Evolutionary conservation across 2,329 filamentous ascomycete species (phyloP).

Genomic region (Penicillium sp.): DNA sequence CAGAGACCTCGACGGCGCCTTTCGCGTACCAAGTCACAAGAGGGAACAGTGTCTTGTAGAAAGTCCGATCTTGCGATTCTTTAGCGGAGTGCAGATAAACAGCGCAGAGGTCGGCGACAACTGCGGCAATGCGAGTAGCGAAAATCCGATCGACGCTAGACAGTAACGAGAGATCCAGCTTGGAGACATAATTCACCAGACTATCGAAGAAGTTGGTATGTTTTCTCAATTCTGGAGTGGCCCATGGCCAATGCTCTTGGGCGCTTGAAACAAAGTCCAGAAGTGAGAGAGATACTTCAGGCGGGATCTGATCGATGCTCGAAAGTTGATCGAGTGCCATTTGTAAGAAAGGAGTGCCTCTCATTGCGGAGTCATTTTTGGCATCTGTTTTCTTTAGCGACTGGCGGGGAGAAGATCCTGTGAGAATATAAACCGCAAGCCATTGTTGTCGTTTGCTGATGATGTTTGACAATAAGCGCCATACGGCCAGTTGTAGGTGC

Average conservation of each 20-base stretch:
- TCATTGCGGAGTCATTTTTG: conserved; percentile 55
- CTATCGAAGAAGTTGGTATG: conserved; percentile 75
- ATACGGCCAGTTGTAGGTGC: conserved; percentile 70
- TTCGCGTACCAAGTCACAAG: conserved; percentile 80
- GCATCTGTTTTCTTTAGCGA: conserved; percentile 61
- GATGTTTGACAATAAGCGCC: conserved; percentile 84
- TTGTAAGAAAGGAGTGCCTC: conserved; percentile 70
- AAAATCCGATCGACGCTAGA: conserved; percentile 53
- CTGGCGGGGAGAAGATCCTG: conserved; percentile 81
- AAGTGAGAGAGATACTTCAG: conserved; percentile 72
- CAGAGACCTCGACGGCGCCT: conserved; percentile 76
- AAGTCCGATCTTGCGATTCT: conserved; percentile 70
- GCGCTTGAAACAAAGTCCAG: conserved; percentile 86
- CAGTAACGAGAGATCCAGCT: conserved; percentile 60
- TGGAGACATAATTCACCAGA: conserved; percentile 72
- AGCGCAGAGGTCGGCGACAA: conserved; percentile 84
- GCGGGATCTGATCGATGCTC: conserved; percentile 66
- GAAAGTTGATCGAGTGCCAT: conserved; percentile 74
- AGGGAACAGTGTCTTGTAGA: conserved; percentile 73
- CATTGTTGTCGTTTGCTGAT: conserved; percentile 91
- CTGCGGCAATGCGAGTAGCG: conserved; percentile 75
- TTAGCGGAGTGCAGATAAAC: conserved; percentile 89
- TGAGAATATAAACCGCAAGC: conserved; percentile 92
- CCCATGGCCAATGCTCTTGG: conserved; percentile 96
- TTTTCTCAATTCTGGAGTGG: conserved; percentile 77